Conservation (phyloP, 768 basidiomycete species). For the Termitomyces sp. region DNA sequence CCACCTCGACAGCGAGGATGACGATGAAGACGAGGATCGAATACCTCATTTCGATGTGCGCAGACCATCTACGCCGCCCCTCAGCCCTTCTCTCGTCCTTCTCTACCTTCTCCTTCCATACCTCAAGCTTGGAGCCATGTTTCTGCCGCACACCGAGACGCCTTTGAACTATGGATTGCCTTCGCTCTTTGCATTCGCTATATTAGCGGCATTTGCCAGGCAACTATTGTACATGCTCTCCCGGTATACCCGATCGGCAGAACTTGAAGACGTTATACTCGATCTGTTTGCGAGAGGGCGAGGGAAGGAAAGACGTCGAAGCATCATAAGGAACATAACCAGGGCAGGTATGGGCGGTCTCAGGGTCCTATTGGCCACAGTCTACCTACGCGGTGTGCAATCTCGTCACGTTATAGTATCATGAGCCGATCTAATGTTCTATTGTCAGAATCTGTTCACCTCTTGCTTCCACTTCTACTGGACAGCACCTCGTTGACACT, state of each 20-base stretch:
- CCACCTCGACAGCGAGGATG: constrained; percentile 40
- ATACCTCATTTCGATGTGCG: constrained; percentile 46
- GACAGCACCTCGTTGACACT: constrained; percentile 31
- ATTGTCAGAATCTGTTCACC: constrained; percentile 51
- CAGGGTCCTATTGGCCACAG: constrained; percentile 50
- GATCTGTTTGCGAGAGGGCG: constrained; percentile 58
- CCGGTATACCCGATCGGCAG: constrained; percentile 62
- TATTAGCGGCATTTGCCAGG: constrained; percentile 57
- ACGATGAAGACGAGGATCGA: constrained; percentile 33
- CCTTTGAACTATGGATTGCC: constrained; percentile 52
- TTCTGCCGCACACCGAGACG: constrained; percentile 47
- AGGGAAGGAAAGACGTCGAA: constrained; percentile 48
- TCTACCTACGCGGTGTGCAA: constrained; percentile 67
- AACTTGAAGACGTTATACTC: constrained; percentile 64
- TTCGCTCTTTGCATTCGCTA: constrained; percentile 50
- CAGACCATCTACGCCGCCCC: constrained; percentile 46
- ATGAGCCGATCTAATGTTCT: constrained; percentile 14
- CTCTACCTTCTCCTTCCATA: constrained; percentile 69
- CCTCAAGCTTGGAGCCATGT: constrained; percentile 69
- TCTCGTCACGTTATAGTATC: constrained; percentile 5
- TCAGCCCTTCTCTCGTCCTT: constrained; percentile 57
- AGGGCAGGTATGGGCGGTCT: constrained; percentile 43
- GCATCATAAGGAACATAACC: constrained; percentile 42
- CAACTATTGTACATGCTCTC: constrained; percentile 81
- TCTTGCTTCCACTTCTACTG: constrained; percentile 48